Conservation (phyloP, 2,329 filamentous ascomycete genomes). For the Xylaria sp. region DNA sequence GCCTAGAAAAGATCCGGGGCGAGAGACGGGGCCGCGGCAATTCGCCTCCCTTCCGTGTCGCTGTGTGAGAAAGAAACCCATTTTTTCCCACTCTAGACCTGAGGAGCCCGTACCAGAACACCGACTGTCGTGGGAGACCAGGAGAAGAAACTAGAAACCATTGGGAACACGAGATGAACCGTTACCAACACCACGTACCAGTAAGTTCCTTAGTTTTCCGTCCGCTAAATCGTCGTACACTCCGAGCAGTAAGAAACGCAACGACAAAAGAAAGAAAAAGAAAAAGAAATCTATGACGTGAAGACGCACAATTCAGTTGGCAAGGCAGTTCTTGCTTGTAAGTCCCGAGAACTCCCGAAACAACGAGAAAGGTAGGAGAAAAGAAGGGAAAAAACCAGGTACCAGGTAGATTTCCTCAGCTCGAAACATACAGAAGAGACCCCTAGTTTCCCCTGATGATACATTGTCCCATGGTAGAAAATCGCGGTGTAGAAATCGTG, state of each 20-base stretch:
- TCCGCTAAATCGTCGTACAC: conserved; percentile 9
- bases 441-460: conserved; percentile 6
- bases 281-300: conserved; percentile 11
- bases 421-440: conserved; percentile 5
- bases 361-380: conserved; percentile 16
- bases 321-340: conserved; percentile 22
- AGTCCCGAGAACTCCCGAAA: conserved; percentile 24
- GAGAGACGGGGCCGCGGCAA: background rate
- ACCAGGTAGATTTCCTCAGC: too few species aligned
- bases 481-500: conserved; percentile 18
- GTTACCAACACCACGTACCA: conserved; percentile 11
- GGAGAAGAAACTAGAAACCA: conserved; percentile 22
- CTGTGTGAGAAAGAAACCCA: conserved; percentile 7
- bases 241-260: too few species aligned
- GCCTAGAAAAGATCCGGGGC: conserved; percentile 7
- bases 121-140: conserved; percentile 19
- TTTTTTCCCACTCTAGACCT: conserved; percentile 4
- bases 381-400: conserved; percentile 8
- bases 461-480: conserved; percentile 21
- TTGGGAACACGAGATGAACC: conserved; percentile 21
- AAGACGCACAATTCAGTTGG: conserved; percentile 16
- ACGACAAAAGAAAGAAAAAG: too few species aligned
- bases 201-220: conserved; percentile 9
- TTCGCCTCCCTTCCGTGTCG: conserved; percentile 4
- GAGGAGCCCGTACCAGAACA: conserved; percentile 18